These are phyloP conservation scores for Hortaea sp. DNA, from an alignment of 2,329 filamentous ascomycete species.

Conservation along the genomic window DNA sequence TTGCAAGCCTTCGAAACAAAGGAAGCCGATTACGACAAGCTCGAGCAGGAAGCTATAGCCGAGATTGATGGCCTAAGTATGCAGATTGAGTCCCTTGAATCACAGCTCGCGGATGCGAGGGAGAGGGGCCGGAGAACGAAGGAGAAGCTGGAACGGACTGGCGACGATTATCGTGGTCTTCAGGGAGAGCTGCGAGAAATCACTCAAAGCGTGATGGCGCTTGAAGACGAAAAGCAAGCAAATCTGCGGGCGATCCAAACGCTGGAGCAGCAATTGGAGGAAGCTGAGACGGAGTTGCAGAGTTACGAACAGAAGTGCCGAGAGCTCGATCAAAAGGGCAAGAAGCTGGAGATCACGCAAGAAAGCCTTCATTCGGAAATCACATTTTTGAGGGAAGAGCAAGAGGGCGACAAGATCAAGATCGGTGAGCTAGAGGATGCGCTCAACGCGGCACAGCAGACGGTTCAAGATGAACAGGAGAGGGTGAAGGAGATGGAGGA, in stretches of 20 bases:
- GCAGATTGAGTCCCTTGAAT: conserved; percentile 33
- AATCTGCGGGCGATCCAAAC: conserved; percentile 71
- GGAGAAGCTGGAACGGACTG: conserved; percentile 60
- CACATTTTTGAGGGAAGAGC: conserved; percentile 88
- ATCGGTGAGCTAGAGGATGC: conserved; percentile 87
- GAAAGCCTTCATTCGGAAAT: conserved; percentile 91
- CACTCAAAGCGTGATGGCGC: conserved; percentile 71
- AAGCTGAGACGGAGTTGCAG: conserved; percentile 79
- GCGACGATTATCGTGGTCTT: conserved; percentile 82
- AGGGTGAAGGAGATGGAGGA: conserved; percentile 43
- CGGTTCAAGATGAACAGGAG: conserved; percentile 76
- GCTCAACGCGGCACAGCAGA: conserved; percentile 67
- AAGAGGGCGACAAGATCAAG: conserved; percentile 94
- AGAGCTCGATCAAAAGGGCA: conserved; percentile 78
- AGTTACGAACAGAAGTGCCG: conserved; percentile 72
- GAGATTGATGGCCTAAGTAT: conserved; percentile 42
- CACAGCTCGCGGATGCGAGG: conserved; percentile 40
- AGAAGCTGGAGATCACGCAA: conserved; percentile 78
- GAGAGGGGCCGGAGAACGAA: conserved; percentile 44
- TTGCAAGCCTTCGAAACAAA: conserved; percentile 60
- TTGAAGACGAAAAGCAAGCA: conserved; percentile 81
- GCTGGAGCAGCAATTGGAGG: conserved; percentile 70
- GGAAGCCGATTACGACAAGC: conserved; percentile 41
- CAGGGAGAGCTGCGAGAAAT: conserved; percentile 90
- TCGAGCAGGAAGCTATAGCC: conserved; percentile 49